A percentile compares a stretch with the other conserved stretches of the same genome.
These are phyloP conservation scores for Cucurbita moschata DNA, from an alignment of 306 rosid genomes.

Conservation along the genomic window DNA sequence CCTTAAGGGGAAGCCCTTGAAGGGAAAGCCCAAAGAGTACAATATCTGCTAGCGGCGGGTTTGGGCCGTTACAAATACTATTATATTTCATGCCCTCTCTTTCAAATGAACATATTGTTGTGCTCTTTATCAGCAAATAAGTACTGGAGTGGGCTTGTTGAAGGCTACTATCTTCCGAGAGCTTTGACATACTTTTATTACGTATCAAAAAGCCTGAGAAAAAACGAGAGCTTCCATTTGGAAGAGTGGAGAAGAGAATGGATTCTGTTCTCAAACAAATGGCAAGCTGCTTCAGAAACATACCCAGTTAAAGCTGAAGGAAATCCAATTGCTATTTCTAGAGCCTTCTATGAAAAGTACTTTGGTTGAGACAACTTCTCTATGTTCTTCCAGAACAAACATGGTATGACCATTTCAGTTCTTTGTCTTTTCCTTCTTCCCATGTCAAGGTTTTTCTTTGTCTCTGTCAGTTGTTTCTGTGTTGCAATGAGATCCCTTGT, in stretches of 20 bases:
- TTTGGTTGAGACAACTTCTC: conserved; percentile 11
- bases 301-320: conserved; percentile 60
- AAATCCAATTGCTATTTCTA: conserved; percentile 56
- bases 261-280: conserved; percentile 64
- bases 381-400: background rate
- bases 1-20: no score
- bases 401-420: conserved; percentile 1
- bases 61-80: background rate
- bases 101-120: background rate
- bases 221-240: conserved; percentile 36
- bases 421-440: background rate
- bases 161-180: conserved; percentile 76
- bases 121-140: conserved; percentile 45
- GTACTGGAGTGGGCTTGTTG: conserved; percentile 71
- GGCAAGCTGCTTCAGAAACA: conserved; percentile 63
- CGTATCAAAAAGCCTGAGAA: conserved; percentile 47
- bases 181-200: conserved; percentile 53
- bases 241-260: conserved; percentile 74
- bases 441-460: background rate
- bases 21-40: no score
- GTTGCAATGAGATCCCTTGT: background rate
- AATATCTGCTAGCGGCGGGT: no score
- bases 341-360: conserved; percentile 43
- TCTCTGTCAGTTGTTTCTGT: background rate
- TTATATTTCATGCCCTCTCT: background rate